Percentiles rank a stretch among this genome's conserved stretches.
These are phyloP conservation scores for Sideroxylon spinosum DNA, from an alignment of 179 eudicot species.

Conservation along the genomic window DNA sequence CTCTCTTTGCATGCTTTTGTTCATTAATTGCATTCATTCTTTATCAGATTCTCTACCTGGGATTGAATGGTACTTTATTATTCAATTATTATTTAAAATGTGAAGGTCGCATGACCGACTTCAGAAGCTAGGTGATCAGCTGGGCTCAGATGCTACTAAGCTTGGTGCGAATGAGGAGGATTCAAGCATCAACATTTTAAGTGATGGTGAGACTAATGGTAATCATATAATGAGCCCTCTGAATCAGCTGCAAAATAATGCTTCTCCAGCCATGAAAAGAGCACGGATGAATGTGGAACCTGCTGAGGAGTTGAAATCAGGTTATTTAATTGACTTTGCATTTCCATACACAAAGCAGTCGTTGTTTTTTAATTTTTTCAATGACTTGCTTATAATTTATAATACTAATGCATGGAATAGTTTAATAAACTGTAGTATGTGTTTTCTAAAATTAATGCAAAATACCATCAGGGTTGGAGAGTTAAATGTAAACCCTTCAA, in stretches of 20 bases:
- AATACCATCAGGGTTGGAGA: too few relatives aligned
- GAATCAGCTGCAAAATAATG: conserved; percentile 29
- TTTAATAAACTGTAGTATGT: too few relatives aligned
- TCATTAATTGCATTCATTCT: neutral
- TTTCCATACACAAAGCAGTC: neutral
- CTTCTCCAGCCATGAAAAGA: conserved; percentile 46
- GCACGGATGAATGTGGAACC: conserved; percentile 30
- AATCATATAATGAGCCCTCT: conserved; percentile 24
- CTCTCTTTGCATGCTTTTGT: neutral
- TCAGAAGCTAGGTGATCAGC: conserved; percentile 61
- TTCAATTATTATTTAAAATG: neutral
- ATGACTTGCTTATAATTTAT: neutral
- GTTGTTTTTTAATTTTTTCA: neutral
- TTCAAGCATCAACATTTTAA: conserved; percentile 37
- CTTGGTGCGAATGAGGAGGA: conserved; percentile 46
- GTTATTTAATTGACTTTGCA: conserved; percentile 21
- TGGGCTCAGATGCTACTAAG: conserved; percentile 43
- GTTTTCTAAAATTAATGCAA: too few relatives aligned
- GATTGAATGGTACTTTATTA: neutral
- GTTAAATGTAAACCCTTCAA: too few relatives aligned
- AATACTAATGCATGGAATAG: too few relatives aligned
- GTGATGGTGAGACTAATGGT: conserved; percentile 45
- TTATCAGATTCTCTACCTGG: neutral
- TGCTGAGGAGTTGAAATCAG: conserved; percentile 42
- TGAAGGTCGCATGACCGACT: conserved; percentile 69